Conservation (phyloP, 805 yeast genomes). For the Candida anglica region DNA sequence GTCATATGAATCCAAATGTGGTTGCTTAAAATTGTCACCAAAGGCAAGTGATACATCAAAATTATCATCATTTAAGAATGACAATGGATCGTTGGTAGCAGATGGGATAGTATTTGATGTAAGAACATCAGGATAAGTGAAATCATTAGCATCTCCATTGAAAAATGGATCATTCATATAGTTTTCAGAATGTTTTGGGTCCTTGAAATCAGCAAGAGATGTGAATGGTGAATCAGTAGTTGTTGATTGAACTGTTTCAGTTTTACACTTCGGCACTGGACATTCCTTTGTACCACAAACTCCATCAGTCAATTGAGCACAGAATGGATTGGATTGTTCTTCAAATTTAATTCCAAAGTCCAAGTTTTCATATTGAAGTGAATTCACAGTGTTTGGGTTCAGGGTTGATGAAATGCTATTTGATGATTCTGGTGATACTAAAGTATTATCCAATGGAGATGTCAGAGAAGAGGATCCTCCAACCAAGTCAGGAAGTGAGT, state of each 20-base stretch:
- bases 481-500: slow-evolving; percentile 31
- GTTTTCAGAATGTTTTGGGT: not conserved
- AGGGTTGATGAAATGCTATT: slow-evolving; percentile 8
- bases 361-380: slow-evolving; percentile 10
- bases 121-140: slow-evolving; percentile 10
- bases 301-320: slow-evolving; percentile 70
- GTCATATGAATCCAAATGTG: slow-evolving; percentile 18
- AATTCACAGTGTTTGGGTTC: slow-evolving; percentile 11
- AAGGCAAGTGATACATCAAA: slow-evolving; percentile 57
- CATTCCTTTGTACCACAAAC: slow-evolving; percentile 75
- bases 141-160: slow-evolving; percentile 7
- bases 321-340: slow-evolving; percentile 72
- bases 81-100: slow-evolving; percentile 36
- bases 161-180: slow-evolving; percentile 13
- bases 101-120: slow-evolving; percentile 6
- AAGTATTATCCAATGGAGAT: slow-evolving; percentile 33
- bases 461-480: slow-evolving; percentile 31
- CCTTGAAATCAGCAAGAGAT: not conserved
- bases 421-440: slow-evolving; percentile 30
- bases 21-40: slow-evolving; percentile 13
- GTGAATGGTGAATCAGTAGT: slow-evolving; percentile 3
- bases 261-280: slow-evolving; percentile 55
- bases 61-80: slow-evolving; percentile 44
- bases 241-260: slow-evolving; percentile 4
- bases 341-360: slow-evolving; percentile 39